Evolutionary conservation across 176 grass and related monocot species (phyloP).

Genomic region (Bromus sterilis): DNA sequence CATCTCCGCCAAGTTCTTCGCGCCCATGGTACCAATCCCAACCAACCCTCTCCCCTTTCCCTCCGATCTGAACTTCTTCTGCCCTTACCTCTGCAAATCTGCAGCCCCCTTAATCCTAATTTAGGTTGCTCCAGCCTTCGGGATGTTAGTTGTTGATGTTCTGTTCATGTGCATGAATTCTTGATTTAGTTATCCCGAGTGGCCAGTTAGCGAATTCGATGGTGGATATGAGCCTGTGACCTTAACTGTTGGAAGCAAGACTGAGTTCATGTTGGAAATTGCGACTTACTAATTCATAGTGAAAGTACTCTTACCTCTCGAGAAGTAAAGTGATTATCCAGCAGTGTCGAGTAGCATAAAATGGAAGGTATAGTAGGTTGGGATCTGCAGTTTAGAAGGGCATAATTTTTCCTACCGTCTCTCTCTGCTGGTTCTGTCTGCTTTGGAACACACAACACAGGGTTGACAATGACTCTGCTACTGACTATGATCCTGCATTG

Average conservation of each 20-base stretch:
- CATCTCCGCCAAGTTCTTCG: conserved; percentile 75
- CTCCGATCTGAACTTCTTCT: background rate
- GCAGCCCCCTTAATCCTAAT: background rate
- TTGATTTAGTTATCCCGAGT: background rate
- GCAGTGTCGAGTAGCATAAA: background rate
- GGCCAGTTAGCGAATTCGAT: background rate
- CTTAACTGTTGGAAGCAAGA: background rate
- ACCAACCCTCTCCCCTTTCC: background rate
- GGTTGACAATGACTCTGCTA: background rate
- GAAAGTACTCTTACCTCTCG: background rate
- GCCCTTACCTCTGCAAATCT: background rate
- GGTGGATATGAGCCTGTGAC: background rate
- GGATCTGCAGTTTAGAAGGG: background rate
- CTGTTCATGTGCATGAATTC: background rate
- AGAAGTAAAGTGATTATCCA: background rate
- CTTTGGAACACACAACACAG: background rate
- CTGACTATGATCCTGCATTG: conserved; percentile 4
- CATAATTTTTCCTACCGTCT: background rate
- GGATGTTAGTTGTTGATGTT: background rate
- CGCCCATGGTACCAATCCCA: conserved; percentile 47
- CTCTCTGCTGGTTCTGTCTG: background rate
- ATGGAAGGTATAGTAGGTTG: background rate
- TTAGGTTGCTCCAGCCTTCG: background rate
- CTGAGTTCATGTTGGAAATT: background rate
- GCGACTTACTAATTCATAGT: background rate